These are phyloP conservation scores for Psidium friedrichsthalianum DNA, from an alignment of 345 rosid species.

Conservation along the genomic window DNA sequence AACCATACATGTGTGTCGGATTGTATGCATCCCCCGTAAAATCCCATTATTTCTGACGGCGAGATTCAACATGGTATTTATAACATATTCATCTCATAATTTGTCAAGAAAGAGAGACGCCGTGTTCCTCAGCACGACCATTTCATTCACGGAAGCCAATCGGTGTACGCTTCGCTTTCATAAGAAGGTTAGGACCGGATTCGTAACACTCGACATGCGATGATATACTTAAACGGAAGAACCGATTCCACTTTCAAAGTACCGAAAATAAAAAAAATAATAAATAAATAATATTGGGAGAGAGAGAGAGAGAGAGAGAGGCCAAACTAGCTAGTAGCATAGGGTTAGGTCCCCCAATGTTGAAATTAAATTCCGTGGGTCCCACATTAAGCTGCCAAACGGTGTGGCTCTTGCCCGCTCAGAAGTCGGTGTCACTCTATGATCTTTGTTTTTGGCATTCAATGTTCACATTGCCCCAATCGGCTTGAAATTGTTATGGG, in stretches of 20 bases:
- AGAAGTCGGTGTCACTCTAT: background rate
- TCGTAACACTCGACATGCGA: background rate
- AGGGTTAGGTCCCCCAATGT: background rate
- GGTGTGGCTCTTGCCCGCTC: background rate
- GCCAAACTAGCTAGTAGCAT: background rate
- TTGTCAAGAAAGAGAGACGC: background rate
- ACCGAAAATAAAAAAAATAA: background rate
- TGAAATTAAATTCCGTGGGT: background rate
- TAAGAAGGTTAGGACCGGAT: background rate
- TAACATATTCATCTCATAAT: background rate
- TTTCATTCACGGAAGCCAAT: background rate
- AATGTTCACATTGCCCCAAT: background rate
- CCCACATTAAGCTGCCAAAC: background rate
- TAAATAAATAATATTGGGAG: no score
- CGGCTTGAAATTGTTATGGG: background rate
- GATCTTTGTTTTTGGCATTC: background rate
- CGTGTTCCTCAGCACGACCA: background rate
- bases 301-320: background rate
- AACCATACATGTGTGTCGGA: background rate
- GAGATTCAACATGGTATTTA: background rate
- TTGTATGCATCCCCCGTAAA: background rate
- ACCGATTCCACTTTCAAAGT: background rate
- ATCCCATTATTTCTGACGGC: background rate
- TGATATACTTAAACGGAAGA: background rate
- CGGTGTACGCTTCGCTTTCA: background rate